Base-by-base conservation (phyloP, 495 filamentous ascomycete species). In the Elasticomyces elasticus region DNA sequence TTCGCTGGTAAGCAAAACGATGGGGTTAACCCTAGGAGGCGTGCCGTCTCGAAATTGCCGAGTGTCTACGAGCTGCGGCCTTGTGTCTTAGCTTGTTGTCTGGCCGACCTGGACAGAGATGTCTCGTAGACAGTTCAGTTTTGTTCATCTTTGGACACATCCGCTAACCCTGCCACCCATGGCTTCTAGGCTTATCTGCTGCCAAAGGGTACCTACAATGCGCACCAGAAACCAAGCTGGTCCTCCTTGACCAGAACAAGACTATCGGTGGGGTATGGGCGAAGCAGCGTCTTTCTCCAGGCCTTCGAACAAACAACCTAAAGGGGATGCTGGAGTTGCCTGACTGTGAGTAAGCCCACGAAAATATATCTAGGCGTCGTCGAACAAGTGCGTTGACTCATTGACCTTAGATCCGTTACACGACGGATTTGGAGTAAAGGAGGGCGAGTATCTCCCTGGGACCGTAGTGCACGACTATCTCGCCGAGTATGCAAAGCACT, bases 221-320 rank as follows among this genome's bases (percentile, higher is more conserved):
- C 48, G 48, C 27, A 6, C 33, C 48, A n/a, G 48, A 33, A 5
- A 51, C 48, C 25, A 51, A 33, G 12, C 33, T 51, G 5, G 15
- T 51, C 33, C 5, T 40, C 5, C 48, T 51, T 5, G 48, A 51
- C 17, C 11, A 12, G 5, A 51, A 51, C 22, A 12, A 35, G 30
- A 9, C 79, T 0, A 63, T 89, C 24, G 87, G 86, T 7, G 86
- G 87, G 26, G 77, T 81, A 37, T 91, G 86, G 87, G 52, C 62
- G 11, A 46, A 62, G 40, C 54, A 67, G 7, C 53, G 55, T 4
- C 31, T 67, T 4, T 68, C 65, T 49, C 61, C 62, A 22, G 66
- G 66, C n/a, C 52, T 67, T 1, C 52, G 53, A 19, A 63, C 56
- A 13, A 67, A 67, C 48, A 66, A 68, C 45, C 62, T 66, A 30